Evolutionary conservation across 2,329 filamentous ascomycete genomes (phyloP).

Genomic region (Paecilomyces niveus): DNA sequence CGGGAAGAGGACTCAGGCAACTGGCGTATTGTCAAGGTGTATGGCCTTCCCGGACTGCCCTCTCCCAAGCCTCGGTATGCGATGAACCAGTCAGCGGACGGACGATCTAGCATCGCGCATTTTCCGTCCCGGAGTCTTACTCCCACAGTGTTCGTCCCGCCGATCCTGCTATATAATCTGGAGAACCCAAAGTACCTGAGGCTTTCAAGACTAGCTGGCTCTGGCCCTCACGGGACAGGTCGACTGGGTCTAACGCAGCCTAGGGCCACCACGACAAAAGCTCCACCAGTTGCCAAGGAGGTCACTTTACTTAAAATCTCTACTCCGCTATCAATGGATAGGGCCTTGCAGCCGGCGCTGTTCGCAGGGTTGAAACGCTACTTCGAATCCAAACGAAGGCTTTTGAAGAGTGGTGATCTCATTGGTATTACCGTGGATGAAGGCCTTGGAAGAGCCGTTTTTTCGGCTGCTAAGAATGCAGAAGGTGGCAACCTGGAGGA

Average conservation of each 20-base stretch:
- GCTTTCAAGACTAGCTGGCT: conserved; percentile 54
- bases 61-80: conserved; percentile 50
- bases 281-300: conserved; percentile 61
- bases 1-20: conserved; percentile 54
- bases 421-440: conserved; percentile 87
- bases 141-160: conserved; percentile 70
- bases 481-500: conserved; percentile 62
- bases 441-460: conserved; percentile 71
- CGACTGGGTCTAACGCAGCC: conserved; percentile 52
- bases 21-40: conserved; percentile 84
- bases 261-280: conserved; percentile 37
- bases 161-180: conserved; percentile 79
- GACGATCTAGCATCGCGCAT: conserved; percentile 50
- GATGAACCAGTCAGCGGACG: conserved; percentile 42
- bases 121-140: conserved; percentile 40
- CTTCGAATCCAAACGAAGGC: conserved; percentile 73
- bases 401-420: conserved; percentile 80
- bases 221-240: conserved; percentile 39
- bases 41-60: conserved; percentile 66
- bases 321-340: conserved; percentile 80
- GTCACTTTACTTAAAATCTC: conserved; percentile 84
- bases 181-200: conserved; percentile 71
- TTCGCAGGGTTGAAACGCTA: conserved; percentile 81
- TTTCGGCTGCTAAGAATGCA: conserved; percentile 54
- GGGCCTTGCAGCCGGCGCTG: conserved; percentile 75